Conservation (phyloP, 2,329 filamentous ascomycete genomes). For the Hawksworthiomyces lignivorus region DNA sequence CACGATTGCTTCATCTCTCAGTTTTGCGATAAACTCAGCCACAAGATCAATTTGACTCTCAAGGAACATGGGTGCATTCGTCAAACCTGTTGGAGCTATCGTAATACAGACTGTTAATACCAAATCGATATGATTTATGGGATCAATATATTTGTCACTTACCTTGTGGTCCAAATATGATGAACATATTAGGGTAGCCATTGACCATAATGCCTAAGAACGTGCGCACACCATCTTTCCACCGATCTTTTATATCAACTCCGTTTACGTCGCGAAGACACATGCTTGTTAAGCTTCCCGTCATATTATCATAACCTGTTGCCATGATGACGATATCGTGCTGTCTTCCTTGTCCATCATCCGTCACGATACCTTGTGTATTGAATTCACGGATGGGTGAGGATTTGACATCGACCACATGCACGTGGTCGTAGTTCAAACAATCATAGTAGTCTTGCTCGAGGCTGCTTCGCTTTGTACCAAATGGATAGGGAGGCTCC, state of each 20-base stretch:
- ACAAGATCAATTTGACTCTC: conserved; percentile 15
- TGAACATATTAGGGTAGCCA: conserved; percentile 12
- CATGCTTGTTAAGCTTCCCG: conserved; percentile 24
- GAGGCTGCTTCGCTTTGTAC: conserved; percentile 36
- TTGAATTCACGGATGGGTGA: conserved; percentile 34
- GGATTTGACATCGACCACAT: conserved; percentile 35
- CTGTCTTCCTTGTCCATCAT: conserved; percentile 28
- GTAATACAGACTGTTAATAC: too few relatives aligned
- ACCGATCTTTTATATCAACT: conserved; percentile 22
- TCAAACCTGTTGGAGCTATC: conserved; percentile 16
- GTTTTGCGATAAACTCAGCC: conserved; percentile 7
- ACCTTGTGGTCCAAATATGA: not conserved
- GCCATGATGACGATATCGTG: conserved; percentile 28
- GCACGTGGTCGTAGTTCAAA: conserved; percentile 36
- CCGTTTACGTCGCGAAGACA: conserved; percentile 22
- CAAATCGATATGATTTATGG: too few relatives aligned
- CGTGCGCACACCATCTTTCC: conserved; percentile 24
- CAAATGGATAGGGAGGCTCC: conserved; percentile 28
- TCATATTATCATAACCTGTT: conserved; percentile 27
- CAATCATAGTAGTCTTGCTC: conserved; percentile 44
- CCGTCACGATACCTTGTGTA: conserved; percentile 29
- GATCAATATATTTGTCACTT: too few relatives aligned
- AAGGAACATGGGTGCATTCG: conserved; percentile 13
- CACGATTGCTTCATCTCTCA: conserved; percentile 8
- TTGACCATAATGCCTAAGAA: conserved; percentile 17